A percentile compares a stretch with the other conserved stretches of the same genome.
Evolutionary conservation across 2,329 filamentous ascomycete species (phyloP).

Genomic region (Tothia fuscella): DNA sequence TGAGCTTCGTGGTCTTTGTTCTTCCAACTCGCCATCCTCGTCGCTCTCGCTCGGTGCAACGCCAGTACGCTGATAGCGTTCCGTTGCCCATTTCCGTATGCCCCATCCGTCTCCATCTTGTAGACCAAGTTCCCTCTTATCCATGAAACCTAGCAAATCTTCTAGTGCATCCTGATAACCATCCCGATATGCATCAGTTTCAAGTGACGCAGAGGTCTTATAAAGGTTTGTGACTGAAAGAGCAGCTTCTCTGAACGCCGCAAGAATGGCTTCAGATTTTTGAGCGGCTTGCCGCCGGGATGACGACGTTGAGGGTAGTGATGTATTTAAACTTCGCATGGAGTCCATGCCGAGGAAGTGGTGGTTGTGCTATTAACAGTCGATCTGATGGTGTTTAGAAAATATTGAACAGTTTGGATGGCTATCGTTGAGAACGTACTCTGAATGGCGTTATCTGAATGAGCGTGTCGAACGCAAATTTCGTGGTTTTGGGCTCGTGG

Average conservation of each 20-base stretch:
- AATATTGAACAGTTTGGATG: too few relatives aligned
- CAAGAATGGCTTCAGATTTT: conserved; percentile 47
- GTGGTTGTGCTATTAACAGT: too few relatives aligned
- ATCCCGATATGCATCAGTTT: conserved; percentile 61
- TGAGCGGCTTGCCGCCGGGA: conserved; percentile 19
- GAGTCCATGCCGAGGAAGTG: conserved; percentile 11
- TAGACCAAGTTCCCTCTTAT: conserved; percentile 67
- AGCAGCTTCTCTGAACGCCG: conserved; percentile 84
- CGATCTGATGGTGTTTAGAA: too few relatives aligned
- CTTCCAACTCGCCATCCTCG: conserved; percentile 51
- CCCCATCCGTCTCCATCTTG: conserved; percentile 65
- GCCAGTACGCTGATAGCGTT: conserved; percentile 54
- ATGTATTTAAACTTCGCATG: conserved; percentile 30
- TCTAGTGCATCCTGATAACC: conserved; percentile 93
- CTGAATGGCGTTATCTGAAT: too few relatives aligned
- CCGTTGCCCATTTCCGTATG: conserved; percentile 55
- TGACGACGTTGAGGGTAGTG: conserved; percentile 24
- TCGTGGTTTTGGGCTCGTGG: too few relatives aligned
- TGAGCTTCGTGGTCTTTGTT: conserved; percentile 46
- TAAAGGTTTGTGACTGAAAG: conserved; percentile 93
- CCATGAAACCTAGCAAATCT: conserved; percentile 74
- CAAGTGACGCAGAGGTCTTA: conserved; percentile 72
- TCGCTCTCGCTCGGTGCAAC: conserved; percentile 50
- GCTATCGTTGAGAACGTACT: too few relatives aligned
- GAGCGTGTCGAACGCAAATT: too few relatives aligned